Evolutionary conservation across 805 yeast genomes (phyloP).

Genomic region (Kurtzmaniella fragi): DNA sequence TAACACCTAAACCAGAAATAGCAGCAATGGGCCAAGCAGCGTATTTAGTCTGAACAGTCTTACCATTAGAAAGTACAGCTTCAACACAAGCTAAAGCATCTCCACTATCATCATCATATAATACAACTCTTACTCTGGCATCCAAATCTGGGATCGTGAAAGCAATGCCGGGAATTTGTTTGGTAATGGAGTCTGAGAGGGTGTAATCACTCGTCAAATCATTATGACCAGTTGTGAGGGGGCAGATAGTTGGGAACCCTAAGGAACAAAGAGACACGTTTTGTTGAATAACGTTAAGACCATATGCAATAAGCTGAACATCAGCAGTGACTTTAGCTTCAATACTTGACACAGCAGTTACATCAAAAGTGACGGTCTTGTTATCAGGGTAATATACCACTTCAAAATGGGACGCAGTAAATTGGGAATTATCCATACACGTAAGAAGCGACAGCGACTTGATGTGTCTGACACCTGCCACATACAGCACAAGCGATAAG

Average conservation of each 20-base stretch:
- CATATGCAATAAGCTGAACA: conserved; percentile 71
- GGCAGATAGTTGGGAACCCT: conserved; percentile 55
- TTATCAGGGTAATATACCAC: conserved; percentile 69
- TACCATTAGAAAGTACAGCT: conserved; percentile 80
- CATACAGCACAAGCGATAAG: conserved; percentile 7
- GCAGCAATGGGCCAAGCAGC: conserved; percentile 97
- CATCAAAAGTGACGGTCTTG: conserved; percentile 55
- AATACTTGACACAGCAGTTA: conserved; percentile 76
- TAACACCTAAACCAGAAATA: conserved; percentile 79
- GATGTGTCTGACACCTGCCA: conserved; percentile 22
- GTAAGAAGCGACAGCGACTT: conserved; percentile 72
- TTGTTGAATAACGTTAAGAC: conserved; percentile 56
- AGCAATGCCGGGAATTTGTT: conserved; percentile 73
- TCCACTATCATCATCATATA: conserved; percentile 44
- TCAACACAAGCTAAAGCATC: conserved; percentile 83
- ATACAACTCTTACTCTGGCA: conserved; percentile 77
- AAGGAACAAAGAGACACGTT: conserved; percentile 63
- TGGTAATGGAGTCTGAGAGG: conserved; percentile 37
- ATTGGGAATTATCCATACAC: conserved; percentile 86
- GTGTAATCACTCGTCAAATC: conserved; percentile 53
- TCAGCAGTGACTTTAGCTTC: conserved; percentile 66
- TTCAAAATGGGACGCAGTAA: conserved; percentile 79
- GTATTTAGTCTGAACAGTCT: conserved; percentile 87
- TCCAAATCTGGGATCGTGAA: conserved; percentile 92
- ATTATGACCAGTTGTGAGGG: conserved; percentile 81